Conservation (phyloP, 1,284 basidiomycete genomes). For the Porodaedalea pini region DNA sequence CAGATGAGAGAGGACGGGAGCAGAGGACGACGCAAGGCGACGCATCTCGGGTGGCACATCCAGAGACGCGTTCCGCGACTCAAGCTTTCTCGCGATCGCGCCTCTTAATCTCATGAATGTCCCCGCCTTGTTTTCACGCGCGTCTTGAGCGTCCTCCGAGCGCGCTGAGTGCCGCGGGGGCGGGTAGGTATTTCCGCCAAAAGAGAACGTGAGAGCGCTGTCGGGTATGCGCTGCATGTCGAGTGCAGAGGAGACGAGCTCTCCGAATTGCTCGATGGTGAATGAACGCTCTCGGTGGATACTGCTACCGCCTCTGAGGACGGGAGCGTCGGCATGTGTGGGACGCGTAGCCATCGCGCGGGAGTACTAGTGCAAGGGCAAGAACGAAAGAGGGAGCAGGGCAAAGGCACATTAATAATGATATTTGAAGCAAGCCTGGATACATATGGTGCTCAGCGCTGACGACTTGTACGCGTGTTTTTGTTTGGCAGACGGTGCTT, state of each 20-base stretch:
- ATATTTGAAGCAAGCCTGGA: not conserved
- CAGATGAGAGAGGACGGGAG: conserved; percentile 2
- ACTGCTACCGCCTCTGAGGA: not conserved
- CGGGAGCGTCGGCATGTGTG: conserved; percentile 9
- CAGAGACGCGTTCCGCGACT: conserved; percentile 3
- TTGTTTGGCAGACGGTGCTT: not conserved
- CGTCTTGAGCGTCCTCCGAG: not conserved
- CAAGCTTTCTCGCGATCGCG: conserved; percentile 5
- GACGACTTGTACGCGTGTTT: not conserved
- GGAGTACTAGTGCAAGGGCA: not conserved
- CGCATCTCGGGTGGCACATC: conserved; percentile 4
- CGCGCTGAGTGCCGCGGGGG: not conserved
- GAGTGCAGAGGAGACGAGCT: conserved; percentile 18
- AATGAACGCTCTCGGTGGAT: conserved; percentile 10
- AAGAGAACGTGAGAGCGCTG: conserved; percentile 16
- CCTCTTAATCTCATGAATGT: conserved; percentile 3
- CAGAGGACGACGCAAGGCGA: conserved; percentile 17
- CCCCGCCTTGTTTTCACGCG: not conserved
- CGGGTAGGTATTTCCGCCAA: not conserved
- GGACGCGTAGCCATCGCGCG: not conserved
- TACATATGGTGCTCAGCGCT: not conserved
- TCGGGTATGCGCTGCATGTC: conserved; percentile 18
- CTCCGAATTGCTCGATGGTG: conserved; percentile 17
- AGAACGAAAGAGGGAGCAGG: not conserved
- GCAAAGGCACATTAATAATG: not conserved